Evolutionary conservation across 225 moss, liverwort and hornwort genomes (phyloP).

Genomic region (Neckera pumila): DNA sequence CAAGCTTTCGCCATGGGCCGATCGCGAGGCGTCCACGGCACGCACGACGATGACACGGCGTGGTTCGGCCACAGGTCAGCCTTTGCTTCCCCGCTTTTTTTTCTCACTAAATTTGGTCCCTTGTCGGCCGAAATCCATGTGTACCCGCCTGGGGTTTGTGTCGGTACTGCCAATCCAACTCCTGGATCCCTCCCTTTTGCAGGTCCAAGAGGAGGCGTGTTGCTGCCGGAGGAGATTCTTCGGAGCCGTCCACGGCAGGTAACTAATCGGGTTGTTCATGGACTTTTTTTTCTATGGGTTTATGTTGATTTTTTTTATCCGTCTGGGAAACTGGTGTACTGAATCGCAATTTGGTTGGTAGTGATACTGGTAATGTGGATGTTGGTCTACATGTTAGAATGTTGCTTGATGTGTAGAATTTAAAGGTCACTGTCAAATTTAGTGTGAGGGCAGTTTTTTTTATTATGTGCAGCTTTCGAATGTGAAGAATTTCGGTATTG

Average conservation of each 20-base stretch:
- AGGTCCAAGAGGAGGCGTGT: conserved; percentile 94
- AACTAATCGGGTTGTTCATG: background rate
- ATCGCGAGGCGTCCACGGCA: conserved; percentile 71
- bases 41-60: conserved; percentile 79
- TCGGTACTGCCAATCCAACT: background rate
- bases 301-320: background rate
- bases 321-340: background rate
- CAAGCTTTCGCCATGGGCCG: conserved; percentile 56
- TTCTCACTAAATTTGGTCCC: background rate
- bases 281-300: background rate
- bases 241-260: conserved; percentile 74
- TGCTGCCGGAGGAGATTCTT: conserved; percentile 54
- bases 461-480: background rate
- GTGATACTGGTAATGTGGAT: background rate
- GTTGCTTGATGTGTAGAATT: background rate
- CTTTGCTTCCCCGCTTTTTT: background rate
- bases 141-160: background rate
- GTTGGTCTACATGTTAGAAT: background rate
- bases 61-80: conserved; percentile 87
- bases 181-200: background rate
- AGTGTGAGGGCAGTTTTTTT: background rate
- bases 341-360: background rate
- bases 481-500: background rate
- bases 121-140: background rate
- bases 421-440: background rate